Evolutionary conservation across 768 basidiomycete species (phyloP).

Genomic region (Podaxis sp.): DNA sequence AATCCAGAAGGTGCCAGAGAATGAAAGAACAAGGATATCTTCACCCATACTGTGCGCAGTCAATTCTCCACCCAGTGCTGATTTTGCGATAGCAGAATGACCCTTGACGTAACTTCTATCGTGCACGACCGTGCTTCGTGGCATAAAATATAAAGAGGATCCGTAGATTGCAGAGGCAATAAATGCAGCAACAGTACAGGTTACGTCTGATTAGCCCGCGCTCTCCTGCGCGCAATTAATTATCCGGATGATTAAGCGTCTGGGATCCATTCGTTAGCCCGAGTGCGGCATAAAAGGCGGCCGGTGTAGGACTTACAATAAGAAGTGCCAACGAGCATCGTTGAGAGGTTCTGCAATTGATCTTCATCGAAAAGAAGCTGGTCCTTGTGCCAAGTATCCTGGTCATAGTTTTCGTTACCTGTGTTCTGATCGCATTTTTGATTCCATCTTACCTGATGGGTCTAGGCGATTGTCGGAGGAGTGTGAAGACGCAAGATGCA

Average conservation of each 20-base stretch:
- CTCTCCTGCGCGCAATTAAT: background rate
- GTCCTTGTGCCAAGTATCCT: slow-evolving; percentile 94
- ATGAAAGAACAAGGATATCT: background rate
- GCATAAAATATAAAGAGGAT: background rate
- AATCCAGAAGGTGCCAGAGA: background rate
- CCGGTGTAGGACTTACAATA: slow-evolving; percentile 56
- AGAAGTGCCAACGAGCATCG: slow-evolving; percentile 88
- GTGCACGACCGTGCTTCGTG: background rate
- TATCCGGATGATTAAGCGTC: slow-evolving; percentile 13
- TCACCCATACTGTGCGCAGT: background rate
- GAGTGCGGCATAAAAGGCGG: background rate
- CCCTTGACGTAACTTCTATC: slow-evolving; percentile 6
- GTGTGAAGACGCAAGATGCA: slow-evolving; percentile 12
- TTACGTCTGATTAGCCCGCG: slow-evolving; percentile 7
- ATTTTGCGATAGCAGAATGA: slow-evolving; percentile 2
- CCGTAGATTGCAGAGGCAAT: background rate
- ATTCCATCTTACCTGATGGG: slow-evolving; percentile 53
- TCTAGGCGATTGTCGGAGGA: slow-evolving; percentile 33
- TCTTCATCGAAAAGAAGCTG: slow-evolving; percentile 86
- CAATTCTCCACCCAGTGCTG: background rate
- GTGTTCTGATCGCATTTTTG: background rate
- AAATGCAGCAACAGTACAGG: background rate
- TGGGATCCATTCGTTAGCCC: slow-evolving; percentile 11
- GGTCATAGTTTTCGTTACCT: background rate
- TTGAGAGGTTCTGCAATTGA: slow-evolving; percentile 81